Base-by-base conservation (phyloP, 257 asterid species). In the Marsdenia floribunda region DNA sequence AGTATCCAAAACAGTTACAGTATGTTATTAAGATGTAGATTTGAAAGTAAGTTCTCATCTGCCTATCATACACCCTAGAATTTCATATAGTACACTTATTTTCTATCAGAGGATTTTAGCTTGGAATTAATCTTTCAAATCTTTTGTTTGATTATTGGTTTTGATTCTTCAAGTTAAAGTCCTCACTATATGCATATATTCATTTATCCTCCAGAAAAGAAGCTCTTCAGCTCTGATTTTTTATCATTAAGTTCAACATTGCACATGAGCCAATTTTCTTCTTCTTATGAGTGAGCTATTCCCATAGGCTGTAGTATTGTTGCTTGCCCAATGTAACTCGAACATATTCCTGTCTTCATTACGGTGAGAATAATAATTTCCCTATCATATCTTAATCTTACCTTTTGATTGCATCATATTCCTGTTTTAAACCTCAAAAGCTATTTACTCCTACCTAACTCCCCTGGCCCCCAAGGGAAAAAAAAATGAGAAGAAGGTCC, bases 1-100 rank as follows among this genome's bases (percentile, higher is more conserved):
- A 93, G 98, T 78, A 90, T 91, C 75, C 98, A 91, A 76, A 93
- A 93, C 82, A 87, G 35, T 88, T 93, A 93, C 84, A 93, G 97
- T 69, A 46, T 93, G 79, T 84, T 93, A 29, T 90, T 83, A n/a
- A 82, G 98, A 81, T 91, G 93, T 85, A 85, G 86, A 84, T 91
- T 86, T 55, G 98, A 91, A 84, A 70, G 97, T 91, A 80, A 90
- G 96, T 82, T 37, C 57, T 73, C 57, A 15, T 75, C 35, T 33
- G 33, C 21, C 71, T 68, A 21, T 26, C 75, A 14, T 42, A 16
- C 69, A 10, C 42, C 12, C 47, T 5, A 61, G 50, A 1, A 24
- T 26, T 38, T 26, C 16, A 24, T 22, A 18, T 9, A 29, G 60
- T 33, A 3, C 47, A 24, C 66, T 26, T 73, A 57, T 15, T 10